Evolutionary conservation across 176 grass and related monocot species (phyloP), one percentile per base, ranked within the genome.

Genomic region (Oryza officinalis): DNA sequence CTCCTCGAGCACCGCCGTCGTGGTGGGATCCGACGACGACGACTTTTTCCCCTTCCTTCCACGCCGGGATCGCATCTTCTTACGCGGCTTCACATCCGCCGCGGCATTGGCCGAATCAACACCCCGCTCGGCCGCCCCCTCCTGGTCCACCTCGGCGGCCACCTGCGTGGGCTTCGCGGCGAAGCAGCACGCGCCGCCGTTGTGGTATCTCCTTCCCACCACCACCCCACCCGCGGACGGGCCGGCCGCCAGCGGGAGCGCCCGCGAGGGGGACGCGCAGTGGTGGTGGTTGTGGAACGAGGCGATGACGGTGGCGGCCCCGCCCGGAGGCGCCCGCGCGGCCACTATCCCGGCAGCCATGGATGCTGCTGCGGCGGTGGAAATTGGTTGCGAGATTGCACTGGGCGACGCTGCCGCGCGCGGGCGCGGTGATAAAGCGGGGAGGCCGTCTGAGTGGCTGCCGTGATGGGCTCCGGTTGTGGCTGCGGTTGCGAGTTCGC

Each of bases 371-470:
- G 37, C 37, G 37, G 37, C 37, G 37, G 37, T 38, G 37, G 37
- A 54, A 54, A 57, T 2, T 57, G 20, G 52, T 0, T n/a, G 57
- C 20, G 57, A 60, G 5, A 61, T 61, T 61, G 57, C 50, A 52
- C 49, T 20, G 18, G 50, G 18, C 18, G 50, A 18, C 20, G 50
- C 50, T 1, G 50, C 6, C 1, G 50, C 18, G 49, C 47, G 43
- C 10, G 43, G 43, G 44, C 44, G 38, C 38, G 83, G 41, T 35
- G 88, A 89, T 89, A 89, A 89, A 89, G 83, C 87, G 28, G 18
- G 54, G 80, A 26, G 13, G 85, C 54, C 12, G n/a, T 4, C 75
- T 75, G 87, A 89, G 87, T 89, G 87, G 87, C 87, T 85, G 65
- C 87, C 82, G 77, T 38, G 63, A 50, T 10, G 77, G 50, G 49